Conservation (phyloP, 768 basidiomycete genomes). For the Rhizopogon vulgaris region DNA sequence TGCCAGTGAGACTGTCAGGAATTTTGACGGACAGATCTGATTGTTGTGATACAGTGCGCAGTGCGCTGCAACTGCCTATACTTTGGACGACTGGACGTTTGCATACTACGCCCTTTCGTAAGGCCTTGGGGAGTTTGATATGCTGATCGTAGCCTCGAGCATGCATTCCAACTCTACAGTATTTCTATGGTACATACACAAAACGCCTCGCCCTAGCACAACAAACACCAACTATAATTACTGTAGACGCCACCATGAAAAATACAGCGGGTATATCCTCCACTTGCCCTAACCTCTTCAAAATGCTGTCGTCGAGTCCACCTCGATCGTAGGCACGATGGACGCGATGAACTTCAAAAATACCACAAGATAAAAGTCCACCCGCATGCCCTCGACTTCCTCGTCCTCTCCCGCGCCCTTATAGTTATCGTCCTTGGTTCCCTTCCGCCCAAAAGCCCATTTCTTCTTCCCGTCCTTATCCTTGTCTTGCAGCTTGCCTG, state of each 20-base stretch:
- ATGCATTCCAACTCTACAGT: not conserved
- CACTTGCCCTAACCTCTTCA: slow-evolving; percentile 18
- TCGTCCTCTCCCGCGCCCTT: slow-evolving; percentile 49
- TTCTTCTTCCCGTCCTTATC: slow-evolving; percentile 62
- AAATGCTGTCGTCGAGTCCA: slow-evolving; percentile 83
- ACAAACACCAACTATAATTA: not conserved
- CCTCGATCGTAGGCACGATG: slow-evolving; percentile 98
- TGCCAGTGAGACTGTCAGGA: too few relatives aligned
- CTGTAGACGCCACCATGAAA: not conserved
- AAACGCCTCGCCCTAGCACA: not conserved
- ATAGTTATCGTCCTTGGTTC: slow-evolving; percentile 41
- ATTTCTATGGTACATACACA: slow-evolving; percentile 3
- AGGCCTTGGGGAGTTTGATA: not conserved
- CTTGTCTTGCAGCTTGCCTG: slow-evolving; percentile 28
- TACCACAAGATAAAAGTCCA: slow-evolving; percentile 96
- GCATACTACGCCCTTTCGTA: too few relatives aligned
- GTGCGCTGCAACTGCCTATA: too few relatives aligned
- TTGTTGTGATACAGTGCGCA: too few relatives aligned
- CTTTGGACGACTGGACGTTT: too few relatives aligned
- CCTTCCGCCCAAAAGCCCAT: slow-evolving; percentile 77
- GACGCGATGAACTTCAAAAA: slow-evolving; percentile 99
- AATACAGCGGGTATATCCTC: slow-evolving; percentile 1
- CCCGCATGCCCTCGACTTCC: slow-evolving; percentile 84
- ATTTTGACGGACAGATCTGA: too few relatives aligned
- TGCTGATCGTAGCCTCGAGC: not conserved